Base-by-base conservation (phyloP, 139 green algal genomes). In the Yamagishiella unicocca region DNA sequence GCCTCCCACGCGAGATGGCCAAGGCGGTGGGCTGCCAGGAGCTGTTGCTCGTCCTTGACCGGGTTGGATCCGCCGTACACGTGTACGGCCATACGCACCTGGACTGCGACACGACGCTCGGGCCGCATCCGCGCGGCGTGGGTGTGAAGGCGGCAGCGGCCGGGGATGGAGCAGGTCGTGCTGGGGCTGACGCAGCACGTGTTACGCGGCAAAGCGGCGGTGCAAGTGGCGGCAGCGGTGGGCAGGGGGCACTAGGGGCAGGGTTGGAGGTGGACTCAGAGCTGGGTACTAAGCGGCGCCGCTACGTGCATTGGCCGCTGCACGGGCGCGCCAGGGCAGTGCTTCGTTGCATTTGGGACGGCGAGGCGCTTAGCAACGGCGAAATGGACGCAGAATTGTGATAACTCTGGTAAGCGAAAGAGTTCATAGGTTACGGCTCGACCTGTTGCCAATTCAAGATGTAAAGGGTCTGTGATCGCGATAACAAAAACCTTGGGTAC, bases 11-110 rank as follows among this genome's bases (percentile, higher is more conserved):
- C 24, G 87, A 90, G 45, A 35, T 90, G 79, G 73, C 58, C 79
- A 90, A 90, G 55, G 87, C 87, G n/a, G 79, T 90, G 79, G 87
- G 82, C 31, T 86, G 75, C 88, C 31, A n/a, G 6, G 46, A 89
- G 40, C 73, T 89, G 72, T 42, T 54, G 45, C 6, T 31, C 33
- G 43, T 90, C 67, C 50, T 93, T 35, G 35, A 90, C 53, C 40
- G 42, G 19, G 4, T 76, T 2, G 79, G 40, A 9, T 62, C 79
- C 25, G 43, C 8, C 40, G 79, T 85, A 62, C 79, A 85, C 19
- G 79, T 85, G 61, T 85, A 85, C 79, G 79, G 79, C n/a, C 79
- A 85, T 31, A 64, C 79, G 27, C 79, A 85, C 62, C 25, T 85
- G 31, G 43, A 21, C 7, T n/a, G 29, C 4, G 72, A 80, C 72